Base-by-base conservation (phyloP, 1,284 basidiomycete species). In the Flammula alnicola region DNA sequence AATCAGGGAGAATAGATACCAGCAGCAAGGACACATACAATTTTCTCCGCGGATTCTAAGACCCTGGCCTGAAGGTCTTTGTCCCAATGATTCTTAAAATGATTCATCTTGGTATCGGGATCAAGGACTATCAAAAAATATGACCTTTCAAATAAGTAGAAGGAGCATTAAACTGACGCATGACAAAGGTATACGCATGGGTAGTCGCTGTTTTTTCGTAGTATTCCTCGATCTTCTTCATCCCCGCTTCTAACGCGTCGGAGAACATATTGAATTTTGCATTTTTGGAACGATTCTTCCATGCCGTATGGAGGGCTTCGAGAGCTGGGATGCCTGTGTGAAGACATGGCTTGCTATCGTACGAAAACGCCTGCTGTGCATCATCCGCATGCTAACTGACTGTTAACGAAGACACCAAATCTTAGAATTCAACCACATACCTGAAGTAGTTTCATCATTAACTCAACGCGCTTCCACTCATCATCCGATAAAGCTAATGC, bases 281-380 rank as follows among this genome's bases (percentile, higher is more conserved):
- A 10, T 23, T 7, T 10, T 20, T 11, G 6, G 16, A 7, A 3
- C 9, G 9, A 44, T 26, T 49, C 39, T 7, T 44, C 53, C 53
- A 55, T 27, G 33, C 49, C 1, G 23, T 19, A 23, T 55, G 46
- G 0, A 55, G 32, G 1, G 35, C 33, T 38, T 60, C 54, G 23
- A 60, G 56, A 9, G 54, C 58, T 17, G 56, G 58, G n/a, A 55
- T 37, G 2, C 19, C 49, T 17, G 27, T 29, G 30, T 48, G 45
- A 30, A 54, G 41, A 22, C 31, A 31, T 1, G 44, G 41, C 2
- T 20, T 26, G 12, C 17, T n/a, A 20, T 50, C 32, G 14, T 45
- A 45, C 23, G 43, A 45, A 14, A 45, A 45, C 9, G 43, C 43
- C 14, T 45, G 43, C 20, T 45, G 43, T 4, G 43, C 43, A 22